Evolutionary conservation across 768 basidiomycete species (phyloP).

Genomic region (Suillus alpinus): DNA sequence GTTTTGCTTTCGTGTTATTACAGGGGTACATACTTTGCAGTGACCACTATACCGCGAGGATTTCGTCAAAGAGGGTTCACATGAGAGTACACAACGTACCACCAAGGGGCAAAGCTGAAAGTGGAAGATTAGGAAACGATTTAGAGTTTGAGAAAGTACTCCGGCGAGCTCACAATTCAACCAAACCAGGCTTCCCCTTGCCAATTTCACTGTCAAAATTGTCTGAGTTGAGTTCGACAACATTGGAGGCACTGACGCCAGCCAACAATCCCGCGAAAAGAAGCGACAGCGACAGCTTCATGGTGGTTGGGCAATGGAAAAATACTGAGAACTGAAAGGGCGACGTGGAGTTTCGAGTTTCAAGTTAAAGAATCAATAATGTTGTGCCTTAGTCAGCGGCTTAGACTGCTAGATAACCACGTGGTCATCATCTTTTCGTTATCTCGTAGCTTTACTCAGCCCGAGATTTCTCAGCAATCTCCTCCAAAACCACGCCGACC

Average conservation of each 20-base stretch:
- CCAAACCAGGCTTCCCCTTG: constrained; percentile 76
- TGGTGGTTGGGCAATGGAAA: constrained; percentile 34
- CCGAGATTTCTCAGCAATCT: constrained; percentile 25
- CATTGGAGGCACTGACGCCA: constrained; percentile 70
- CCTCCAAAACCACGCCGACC: background rate
- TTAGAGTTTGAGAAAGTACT: background rate
- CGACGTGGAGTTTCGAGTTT: constrained; percentile 29
- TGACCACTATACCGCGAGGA: constrained; percentile 55
- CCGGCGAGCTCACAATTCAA: constrained; percentile 75
- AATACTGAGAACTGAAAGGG: background rate
- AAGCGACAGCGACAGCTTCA: constrained; percentile 58
- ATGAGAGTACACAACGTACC: constrained; percentile 44
- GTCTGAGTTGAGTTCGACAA: constrained; percentile 69
- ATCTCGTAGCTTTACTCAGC: constrained; percentile 15
- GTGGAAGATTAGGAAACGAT: constrained; percentile 1
- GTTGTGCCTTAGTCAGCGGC: constrained; percentile 8
- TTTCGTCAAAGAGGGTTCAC: background rate
- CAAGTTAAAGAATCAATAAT: background rate
- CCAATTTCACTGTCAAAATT: constrained; percentile 80
- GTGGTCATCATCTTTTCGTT: constrained; percentile 5
- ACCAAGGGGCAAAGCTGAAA: constrained; percentile 83
- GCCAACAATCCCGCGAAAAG: constrained; percentile 56
- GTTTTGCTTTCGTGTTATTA: background rate
- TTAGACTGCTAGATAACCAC: constrained; percentile 5
- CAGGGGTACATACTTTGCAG: constrained; percentile 64